These are phyloP conservation scores for Aspergillus eucalypticola DNA, from an alignment of 2,329 filamentous ascomycete species.

Conservation along the genomic window DNA sequence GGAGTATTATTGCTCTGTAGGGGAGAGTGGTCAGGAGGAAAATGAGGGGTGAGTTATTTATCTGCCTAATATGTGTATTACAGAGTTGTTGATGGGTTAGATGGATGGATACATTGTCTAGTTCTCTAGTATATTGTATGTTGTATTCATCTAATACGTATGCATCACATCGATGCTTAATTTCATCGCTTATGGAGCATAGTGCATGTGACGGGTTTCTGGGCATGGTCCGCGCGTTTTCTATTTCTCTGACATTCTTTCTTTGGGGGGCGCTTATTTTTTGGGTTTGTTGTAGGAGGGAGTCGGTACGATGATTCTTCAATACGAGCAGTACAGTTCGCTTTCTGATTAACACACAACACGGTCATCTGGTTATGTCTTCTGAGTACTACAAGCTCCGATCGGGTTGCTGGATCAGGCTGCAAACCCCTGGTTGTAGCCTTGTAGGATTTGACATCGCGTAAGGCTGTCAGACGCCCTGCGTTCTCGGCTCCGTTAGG, in stretches of 20 bases:
- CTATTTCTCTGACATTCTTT: background rate
- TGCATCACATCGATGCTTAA: background rate
- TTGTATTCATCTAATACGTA: background rate
- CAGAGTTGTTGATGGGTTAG: background rate
- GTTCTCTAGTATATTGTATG: too few species aligned
- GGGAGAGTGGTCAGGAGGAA: too few species aligned
- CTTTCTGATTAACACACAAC: background rate
- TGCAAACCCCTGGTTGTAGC: background rate
- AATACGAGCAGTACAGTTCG: background rate
- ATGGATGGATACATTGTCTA: background rate
- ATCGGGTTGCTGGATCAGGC: background rate
- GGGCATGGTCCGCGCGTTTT: background rate
- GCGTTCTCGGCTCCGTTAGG: background rate
- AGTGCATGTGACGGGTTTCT: background rate
- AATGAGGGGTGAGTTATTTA: background rate
- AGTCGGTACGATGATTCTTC: background rate
- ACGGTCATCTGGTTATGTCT: background rate
- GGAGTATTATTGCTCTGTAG: too few species aligned
- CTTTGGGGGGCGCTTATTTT: background rate
- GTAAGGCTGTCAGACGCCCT: constrained; percentile 1
- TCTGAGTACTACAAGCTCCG: background rate
- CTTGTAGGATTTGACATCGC: background rate
- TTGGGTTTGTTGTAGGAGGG: background rate
- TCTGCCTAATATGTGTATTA: background rate
- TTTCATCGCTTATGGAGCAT: background rate